These are phyloP conservation scores for Huntiella decipiens DNA, from an alignment of 2,329 filamentous ascomycete genomes.

Conservation along the genomic window DNA sequence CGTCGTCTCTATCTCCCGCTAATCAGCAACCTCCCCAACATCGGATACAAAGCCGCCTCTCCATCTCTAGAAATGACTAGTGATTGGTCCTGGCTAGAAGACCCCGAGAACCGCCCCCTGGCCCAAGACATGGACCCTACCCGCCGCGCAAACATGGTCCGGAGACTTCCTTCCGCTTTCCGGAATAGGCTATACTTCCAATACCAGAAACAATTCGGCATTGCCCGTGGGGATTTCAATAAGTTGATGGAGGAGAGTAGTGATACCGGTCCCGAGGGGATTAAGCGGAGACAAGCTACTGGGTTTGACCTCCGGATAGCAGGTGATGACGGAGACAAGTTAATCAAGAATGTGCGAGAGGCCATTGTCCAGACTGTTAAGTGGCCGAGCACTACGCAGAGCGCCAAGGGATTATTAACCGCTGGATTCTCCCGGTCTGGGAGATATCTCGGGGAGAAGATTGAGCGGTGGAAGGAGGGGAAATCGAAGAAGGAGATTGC, in stretches of 20 bases:
- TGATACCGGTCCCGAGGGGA: slow-evolving; percentile 48
- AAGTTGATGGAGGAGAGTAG: slow-evolving; percentile 62
- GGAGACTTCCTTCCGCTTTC: slow-evolving; percentile 72
- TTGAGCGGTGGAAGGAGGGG: slow-evolving; percentile 40
- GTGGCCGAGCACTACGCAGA: slow-evolving; percentile 84
- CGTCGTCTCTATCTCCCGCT: slow-evolving; percentile 77
- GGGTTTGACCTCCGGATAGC: slow-evolving; percentile 77
- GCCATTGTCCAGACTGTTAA: slow-evolving; percentile 76
- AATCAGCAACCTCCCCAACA: slow-evolving; percentile 76
- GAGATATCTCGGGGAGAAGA: slow-evolving; percentile 71
- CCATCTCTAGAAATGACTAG: slow-evolving; percentile 45
- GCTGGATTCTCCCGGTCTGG: slow-evolving; percentile 50
- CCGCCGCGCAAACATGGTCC: slow-evolving; percentile 88
- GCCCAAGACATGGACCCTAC: slow-evolving; percentile 84
- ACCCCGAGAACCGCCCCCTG: slow-evolving; percentile 44
- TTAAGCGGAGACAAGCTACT: slow-evolving; percentile 59
- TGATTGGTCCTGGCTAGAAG: slow-evolving; percentile 23
- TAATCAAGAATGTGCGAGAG: slow-evolving; percentile 51
- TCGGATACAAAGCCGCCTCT: slow-evolving; percentile 47
- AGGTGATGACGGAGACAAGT: slow-evolving; percentile 41
- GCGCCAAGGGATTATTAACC: slow-evolving; percentile 65
- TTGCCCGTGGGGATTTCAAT: slow-evolving; percentile 67
- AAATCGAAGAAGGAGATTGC: slow-evolving; percentile 14
- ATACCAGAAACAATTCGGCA: slow-evolving; percentile 78
- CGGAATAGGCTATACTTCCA: slow-evolving; percentile 81